Evolutionary conservation across 2,329 filamentous ascomycete genomes (phyloP).

Genomic region (Stagonosporopsis cucurbitacearum): DNA sequence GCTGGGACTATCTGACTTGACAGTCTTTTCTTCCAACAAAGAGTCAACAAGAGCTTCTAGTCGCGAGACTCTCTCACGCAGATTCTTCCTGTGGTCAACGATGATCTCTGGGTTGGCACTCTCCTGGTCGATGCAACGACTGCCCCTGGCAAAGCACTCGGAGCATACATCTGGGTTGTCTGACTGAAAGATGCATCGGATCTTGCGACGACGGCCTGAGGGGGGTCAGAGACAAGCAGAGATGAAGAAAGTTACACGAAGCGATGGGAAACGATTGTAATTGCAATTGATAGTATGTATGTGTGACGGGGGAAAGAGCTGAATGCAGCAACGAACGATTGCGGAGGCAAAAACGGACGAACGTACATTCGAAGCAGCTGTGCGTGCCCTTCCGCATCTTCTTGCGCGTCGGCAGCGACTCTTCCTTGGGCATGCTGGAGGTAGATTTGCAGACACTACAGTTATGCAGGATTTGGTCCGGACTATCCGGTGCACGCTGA

Average conservation of each 20-base stretch:
- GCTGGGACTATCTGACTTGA: constrained; percentile 38
- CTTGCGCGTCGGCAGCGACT: constrained; percentile 44
- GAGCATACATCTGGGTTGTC: constrained; percentile 51
- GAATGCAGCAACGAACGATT: constrained; percentile 3
- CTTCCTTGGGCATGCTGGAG: constrained; percentile 47
- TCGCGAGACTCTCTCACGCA: constrained; percentile 52
- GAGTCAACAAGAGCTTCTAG: constrained; percentile 51
- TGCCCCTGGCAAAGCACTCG: constrained; percentile 55
- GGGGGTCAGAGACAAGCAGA: constrained; percentile 29
- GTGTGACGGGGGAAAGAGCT: not conserved
- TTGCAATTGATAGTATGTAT: constrained; percentile 12
- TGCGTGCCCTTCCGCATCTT: constrained; percentile 55
- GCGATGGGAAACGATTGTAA: constrained; percentile 3
- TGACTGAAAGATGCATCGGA: constrained; percentile 55
- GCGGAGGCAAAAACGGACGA: constrained; percentile 10
- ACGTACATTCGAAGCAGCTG: constrained; percentile 55
- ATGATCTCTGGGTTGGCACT: constrained; percentile 49
- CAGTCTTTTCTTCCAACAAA: constrained; percentile 45
- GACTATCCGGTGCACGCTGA: constrained; percentile 8
- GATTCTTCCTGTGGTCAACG: constrained; percentile 52
- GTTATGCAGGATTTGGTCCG: constrained; percentile 31
- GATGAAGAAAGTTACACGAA: not conserved
- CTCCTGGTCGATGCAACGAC: constrained; percentile 56
- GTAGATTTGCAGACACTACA: constrained; percentile 9
- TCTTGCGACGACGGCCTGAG: constrained; percentile 57